A percentile compares a stretch with the other conserved stretches of the same genome.
phyloP scores from a whole-genome alignment of 1,139 yeast genomes.

The Zygoascus sp. region DNA sequence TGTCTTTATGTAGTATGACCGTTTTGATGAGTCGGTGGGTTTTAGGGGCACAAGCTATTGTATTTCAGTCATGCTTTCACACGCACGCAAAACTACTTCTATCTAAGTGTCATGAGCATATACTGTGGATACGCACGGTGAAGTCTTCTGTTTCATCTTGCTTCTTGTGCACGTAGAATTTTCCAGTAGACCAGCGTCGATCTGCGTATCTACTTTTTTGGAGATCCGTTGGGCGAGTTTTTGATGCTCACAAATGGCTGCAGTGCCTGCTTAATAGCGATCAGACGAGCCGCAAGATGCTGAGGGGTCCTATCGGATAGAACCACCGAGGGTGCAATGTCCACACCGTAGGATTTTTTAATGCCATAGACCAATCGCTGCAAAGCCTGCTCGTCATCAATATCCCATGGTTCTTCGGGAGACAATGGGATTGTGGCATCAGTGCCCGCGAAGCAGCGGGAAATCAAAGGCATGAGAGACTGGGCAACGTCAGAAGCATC shows the following conservation, averaged over 20 bases:
- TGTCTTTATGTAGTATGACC: too few relatives aligned
- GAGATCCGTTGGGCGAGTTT: not conserved
- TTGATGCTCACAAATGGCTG: constrained; percentile 27
- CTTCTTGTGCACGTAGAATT: too few relatives aligned
- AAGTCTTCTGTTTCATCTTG: too few relatives aligned
- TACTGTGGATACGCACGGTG: too few relatives aligned
- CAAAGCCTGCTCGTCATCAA: constrained; percentile 24
- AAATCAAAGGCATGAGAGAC: constrained; percentile 26
- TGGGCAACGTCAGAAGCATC: constrained; percentile 34
- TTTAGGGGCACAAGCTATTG: too few relatives aligned
- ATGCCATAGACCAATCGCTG: constrained; percentile 31
- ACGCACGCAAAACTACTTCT: too few relatives aligned
- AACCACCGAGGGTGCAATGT: constrained; percentile 34
- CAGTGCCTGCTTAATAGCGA: constrained; percentile 29
- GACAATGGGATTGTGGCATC: constrained; percentile 25
- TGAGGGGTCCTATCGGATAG: constrained; percentile 29
- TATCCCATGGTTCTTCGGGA: constrained; percentile 28
- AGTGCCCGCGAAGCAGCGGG: constrained; percentile 24
- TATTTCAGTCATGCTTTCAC: too few relatives aligned
- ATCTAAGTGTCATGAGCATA: too few relatives aligned
- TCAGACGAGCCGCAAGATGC: constrained; percentile 30
- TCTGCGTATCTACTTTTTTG: too few relatives aligned
- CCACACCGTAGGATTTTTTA: constrained; percentile 32
- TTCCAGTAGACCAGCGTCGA: too few relatives aligned
- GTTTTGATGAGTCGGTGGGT: too few relatives aligned